These are phyloP conservation scores for Eragrostis nindensis DNA, from an alignment of 176 grass and related monocot species.

Conservation along the genomic window DNA sequence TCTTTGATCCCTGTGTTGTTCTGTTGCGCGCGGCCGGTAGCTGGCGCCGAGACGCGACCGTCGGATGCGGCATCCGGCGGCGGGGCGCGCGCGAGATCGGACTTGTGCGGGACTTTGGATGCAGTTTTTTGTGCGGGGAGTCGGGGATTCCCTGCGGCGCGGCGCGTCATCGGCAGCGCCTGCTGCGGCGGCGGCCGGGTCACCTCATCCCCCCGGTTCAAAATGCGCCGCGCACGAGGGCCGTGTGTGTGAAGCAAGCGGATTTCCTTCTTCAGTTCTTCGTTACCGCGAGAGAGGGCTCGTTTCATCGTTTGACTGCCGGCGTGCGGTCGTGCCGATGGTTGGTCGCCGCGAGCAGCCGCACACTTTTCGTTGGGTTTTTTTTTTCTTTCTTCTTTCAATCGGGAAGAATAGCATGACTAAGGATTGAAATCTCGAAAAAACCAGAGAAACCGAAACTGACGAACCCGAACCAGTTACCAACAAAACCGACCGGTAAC, in stretches of 20 bases:
- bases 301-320: too few relatives aligned
- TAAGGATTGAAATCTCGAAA: too few relatives aligned
- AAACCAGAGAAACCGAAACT: too few relatives aligned
- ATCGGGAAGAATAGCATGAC: too few relatives aligned
- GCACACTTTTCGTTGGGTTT: background rate
- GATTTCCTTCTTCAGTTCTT: background rate
- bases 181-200: too few relatives aligned
- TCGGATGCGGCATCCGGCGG: background rate
- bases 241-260: background rate
- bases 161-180: background rate
- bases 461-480: too few relatives aligned
- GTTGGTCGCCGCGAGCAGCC: background rate
- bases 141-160: slow-evolving; percentile 10
- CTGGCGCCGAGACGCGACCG: background rate
- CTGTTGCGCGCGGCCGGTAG: background rate
- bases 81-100: slow-evolving; percentile 31
- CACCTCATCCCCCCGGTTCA: background rate
- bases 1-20: slow-evolving; percentile 40
- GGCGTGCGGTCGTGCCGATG: too few relatives aligned
- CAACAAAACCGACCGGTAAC: too few relatives aligned
- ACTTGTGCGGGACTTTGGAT: slow-evolving; percentile 27
- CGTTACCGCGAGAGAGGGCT: background rate
- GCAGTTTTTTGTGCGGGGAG: background rate
- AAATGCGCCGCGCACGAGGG: background rate
- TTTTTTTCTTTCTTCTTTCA: too few relatives aligned